Evolutionary conservation across 2,329 filamentous ascomycete species (phyloP), one percentile per base, ranked within the genome.

Genomic region (Amphichorda felina): DNA sequence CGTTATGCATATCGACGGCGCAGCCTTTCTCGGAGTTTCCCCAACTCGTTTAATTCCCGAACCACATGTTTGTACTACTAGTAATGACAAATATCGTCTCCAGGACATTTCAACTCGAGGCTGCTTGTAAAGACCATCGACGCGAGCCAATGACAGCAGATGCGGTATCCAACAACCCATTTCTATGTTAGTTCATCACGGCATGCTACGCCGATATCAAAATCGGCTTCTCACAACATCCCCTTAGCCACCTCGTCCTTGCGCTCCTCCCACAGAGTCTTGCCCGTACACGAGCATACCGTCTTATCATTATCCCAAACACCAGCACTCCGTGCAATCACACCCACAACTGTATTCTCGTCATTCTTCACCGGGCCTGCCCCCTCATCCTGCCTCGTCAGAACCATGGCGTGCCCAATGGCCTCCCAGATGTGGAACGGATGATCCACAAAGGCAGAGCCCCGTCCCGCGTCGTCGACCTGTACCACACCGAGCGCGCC

Each of bases 251-350:
- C 77, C 63, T 94, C 85, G 50, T 95, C 88, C 60, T 80, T 79
- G 47, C 91, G 76, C 68, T 98, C 91, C 60, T 98, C 83, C 91
- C 91, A 98, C 9, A 98, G 75, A 38, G 88, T 96, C 75, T 96
- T 96, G 4, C 91, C 91, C 26, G 87, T 94, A 60, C 91, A 98
- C 33, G 87, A 94, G 57, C 91, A 98, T 5, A 98, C 89, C 31
- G 84, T 94, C 71, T 96, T 98, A 55, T 95, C 86, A 50, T 98
- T 94, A 57, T 95, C 89, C 91, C 91, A 98, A 41, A 94, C 82
- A n/a, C 91, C 91, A 13, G 91, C 89, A 57, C 88, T 95, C 53
- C 91, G 71, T 33, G 91, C 91, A 60, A 98, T 85, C 35, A 98
- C 88, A 8, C 91, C 91, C 2, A 94, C 84, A 34, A 95, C 66